Conservation (phyloP, 208 protist genomes). For the Leishmania mexicana region DNA sequence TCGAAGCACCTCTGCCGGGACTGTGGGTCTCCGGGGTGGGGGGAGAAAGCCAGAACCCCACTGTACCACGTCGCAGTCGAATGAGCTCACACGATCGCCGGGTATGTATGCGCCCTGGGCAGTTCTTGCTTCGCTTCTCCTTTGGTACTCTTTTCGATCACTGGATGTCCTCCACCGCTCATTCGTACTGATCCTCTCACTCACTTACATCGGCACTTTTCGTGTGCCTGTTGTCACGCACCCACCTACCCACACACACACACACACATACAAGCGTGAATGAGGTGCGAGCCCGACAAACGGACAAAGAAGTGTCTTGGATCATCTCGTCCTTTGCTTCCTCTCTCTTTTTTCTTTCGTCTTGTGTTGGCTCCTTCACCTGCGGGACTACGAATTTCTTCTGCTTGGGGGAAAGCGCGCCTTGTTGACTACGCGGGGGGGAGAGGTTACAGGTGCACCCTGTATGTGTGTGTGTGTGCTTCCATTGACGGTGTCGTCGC, state of each 20-base stretch:
- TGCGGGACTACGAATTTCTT: neutral
- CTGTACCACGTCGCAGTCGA: neutral
- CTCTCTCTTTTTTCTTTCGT: neutral
- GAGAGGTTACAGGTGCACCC: neutral
- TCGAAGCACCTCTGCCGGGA: neutral
- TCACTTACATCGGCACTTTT: neutral
- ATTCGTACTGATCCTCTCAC: neutral
- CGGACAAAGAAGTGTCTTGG: neutral
- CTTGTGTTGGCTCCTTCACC: neutral
- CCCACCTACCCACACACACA: neutral
- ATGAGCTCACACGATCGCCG: neutral
- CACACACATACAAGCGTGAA: neutral
- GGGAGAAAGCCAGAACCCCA: neutral
- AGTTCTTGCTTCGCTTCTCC: neutral
- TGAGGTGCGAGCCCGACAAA: neutral
- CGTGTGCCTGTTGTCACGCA: neutral
- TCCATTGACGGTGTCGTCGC: neutral
- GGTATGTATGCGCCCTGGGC: neutral
- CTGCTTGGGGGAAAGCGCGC: neutral
- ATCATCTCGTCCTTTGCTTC: neutral
- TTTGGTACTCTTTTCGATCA: neutral
- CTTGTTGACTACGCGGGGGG: neutral
- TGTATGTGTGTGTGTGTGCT: neutral
- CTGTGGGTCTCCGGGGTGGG: neutral
- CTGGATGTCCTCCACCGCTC: neutral